These are phyloP conservation scores for Stevia rebaudiana DNA, from an alignment of 140 eudicot genomes.

Conservation along the genomic window DNA sequence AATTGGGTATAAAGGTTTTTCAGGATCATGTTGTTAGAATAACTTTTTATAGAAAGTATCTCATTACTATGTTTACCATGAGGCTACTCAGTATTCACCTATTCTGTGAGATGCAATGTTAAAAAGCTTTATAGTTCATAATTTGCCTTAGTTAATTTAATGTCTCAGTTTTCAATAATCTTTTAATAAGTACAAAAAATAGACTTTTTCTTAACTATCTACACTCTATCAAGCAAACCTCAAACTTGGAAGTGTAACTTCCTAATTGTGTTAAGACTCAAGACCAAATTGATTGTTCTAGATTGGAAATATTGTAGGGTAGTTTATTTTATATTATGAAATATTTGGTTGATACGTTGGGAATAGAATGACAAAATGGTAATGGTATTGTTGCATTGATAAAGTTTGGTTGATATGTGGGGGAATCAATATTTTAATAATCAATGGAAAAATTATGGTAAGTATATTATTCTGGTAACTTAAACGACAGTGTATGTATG, in stretches of 20 bases:
- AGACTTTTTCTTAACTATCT: too few species aligned
- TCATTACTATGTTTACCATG: not conserved
- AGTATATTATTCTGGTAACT: not conserved
- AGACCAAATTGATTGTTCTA: too few species aligned
- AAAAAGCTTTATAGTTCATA: not conserved
- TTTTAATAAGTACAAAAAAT: too few species aligned
- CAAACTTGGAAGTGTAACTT: too few species aligned
- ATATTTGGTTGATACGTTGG: not conserved
- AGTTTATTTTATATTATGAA: not conserved
- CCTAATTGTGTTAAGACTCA: too few species aligned
- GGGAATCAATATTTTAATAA: too few species aligned
- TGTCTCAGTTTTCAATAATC: too few species aligned
- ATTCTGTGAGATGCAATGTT: not conserved
- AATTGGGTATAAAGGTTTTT: not conserved
- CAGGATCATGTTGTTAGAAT: not conserved
- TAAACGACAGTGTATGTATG: not conserved
- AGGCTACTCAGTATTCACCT: not conserved
- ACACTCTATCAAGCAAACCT: too few species aligned
- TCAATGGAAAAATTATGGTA: not conserved
- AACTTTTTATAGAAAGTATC: not conserved
- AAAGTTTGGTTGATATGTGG: not conserved
- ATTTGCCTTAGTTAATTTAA: not conserved
- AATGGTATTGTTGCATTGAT: not conserved
- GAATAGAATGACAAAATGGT: too few species aligned
- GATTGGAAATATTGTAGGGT: too few species aligned